Evolutionary conservation across 2,329 filamentous ascomycete genomes (phyloP).

Genomic region (Exophiala viscosa): DNA sequence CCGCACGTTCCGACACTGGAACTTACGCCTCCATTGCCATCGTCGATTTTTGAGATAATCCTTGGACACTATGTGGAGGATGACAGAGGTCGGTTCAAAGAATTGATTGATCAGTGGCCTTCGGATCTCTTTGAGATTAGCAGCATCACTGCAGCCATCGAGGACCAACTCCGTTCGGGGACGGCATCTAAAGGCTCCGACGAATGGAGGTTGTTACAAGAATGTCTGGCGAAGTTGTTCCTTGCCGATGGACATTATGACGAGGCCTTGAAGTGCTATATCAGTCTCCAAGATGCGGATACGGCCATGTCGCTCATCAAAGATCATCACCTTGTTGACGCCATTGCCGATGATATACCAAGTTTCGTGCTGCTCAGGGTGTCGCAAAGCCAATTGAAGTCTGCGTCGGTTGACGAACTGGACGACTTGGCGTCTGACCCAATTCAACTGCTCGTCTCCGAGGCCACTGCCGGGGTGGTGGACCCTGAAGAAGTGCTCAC

Average conservation of each 20-base stretch:
- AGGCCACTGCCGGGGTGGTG: slow-evolving; percentile 85
- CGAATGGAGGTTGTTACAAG: slow-evolving; percentile 88
- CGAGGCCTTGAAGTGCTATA: slow-evolving; percentile 84
- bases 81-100: slow-evolving; percentile 70
- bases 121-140: slow-evolving; percentile 77
- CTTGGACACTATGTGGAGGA: slow-evolving; percentile 81
- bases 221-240: slow-evolving; percentile 78
- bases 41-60: slow-evolving; percentile 81
- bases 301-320: slow-evolving; percentile 80
- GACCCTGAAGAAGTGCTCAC: slow-evolving; percentile 71
- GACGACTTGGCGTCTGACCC: slow-evolving; percentile 78
- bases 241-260: slow-evolving; percentile 75
- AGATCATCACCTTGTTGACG: slow-evolving; percentile 84
- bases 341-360: slow-evolving; percentile 83
- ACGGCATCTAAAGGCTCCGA: slow-evolving; percentile 68
- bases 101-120: slow-evolving; percentile 79
- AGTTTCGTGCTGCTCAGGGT: slow-evolving; percentile 86
- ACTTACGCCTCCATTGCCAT: slow-evolving; percentile 74
- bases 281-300: slow-evolving; percentile 86
- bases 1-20: slow-evolving; percentile 73
- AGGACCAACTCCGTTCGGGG: slow-evolving; percentile 74
- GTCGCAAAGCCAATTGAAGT: slow-evolving; percentile 62
- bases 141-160: slow-evolving; percentile 71
- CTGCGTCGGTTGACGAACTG: slow-evolving; percentile 66
- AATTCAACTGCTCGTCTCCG: slow-evolving; percentile 80